Conservation (phyloP, 306 rosid species). For the Cicer cuneatum region DNA sequence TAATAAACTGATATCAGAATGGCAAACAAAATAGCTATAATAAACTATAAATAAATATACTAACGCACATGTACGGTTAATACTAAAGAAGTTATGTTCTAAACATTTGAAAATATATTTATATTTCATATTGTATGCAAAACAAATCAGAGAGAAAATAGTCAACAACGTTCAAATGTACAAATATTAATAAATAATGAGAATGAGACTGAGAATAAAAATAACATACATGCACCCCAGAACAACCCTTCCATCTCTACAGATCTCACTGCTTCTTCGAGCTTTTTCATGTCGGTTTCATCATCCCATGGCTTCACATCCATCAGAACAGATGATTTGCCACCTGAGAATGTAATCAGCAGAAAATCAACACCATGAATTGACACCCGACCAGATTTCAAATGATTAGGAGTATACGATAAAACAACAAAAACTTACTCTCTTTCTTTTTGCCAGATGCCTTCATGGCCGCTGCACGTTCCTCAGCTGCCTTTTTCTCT, state of each 20-base stretch:
- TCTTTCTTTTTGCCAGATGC: conserved; percentile 90
- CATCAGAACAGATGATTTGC: conserved; percentile 91
- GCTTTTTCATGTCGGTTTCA: conserved; percentile 96
- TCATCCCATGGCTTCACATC: conserved; percentile 99
- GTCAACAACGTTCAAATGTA: too few species aligned
- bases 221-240: conserved; percentile 95
- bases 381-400: neutral
- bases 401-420: neutral
- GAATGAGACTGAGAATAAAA: neutral
- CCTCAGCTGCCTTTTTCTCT: conserved; percentile 97
- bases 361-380: neutral
- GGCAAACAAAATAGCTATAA: neutral
- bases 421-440: conserved; percentile 54
- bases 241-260: conserved; percentile 75
- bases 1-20: conserved; percentile 33
- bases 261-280: conserved; percentile 91
- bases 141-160: too few species aligned
- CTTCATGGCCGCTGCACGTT: conserved; percentile 84
- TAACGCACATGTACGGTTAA: neutral
- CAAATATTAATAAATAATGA: too few species aligned
- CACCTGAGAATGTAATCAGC: conserved; percentile 56
- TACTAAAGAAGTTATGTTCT: neutral
- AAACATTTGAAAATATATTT: too few species aligned
- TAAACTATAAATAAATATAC: neutral
- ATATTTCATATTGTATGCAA: too few species aligned